Evolutionary conservation across 1,284 basidiomycete genomes (phyloP), one percentile per base, ranked within the genome.

Genomic region (Anthracocystis setariae): DNA sequence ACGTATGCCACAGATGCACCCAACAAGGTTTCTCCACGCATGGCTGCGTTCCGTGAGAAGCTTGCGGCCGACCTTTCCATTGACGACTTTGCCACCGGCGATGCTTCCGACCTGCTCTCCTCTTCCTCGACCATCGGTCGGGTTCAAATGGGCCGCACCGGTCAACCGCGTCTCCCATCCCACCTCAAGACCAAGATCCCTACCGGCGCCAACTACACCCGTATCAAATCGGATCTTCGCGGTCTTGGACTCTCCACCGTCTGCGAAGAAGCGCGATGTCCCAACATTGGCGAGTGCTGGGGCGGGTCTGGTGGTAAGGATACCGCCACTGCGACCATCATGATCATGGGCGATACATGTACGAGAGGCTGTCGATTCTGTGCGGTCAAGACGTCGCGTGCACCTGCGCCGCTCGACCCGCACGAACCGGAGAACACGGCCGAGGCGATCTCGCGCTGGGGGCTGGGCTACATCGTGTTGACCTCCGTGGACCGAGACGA

Each of bases 281-380:
- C 96, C 1, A 99, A 99, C 81, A 98, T 98, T 59, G 96, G 95
- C 27, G 95, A 98, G 80, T 99, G 96, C 83, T 99, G 96, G 96
- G 94, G 96, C 48, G 94, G 94, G 2, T 81, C 81, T 7, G 89
- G 88, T 51, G 87, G 85, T n/a, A 89, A 89, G 20, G 89, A 89
- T 56, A 88, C 89, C 49, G 96, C 96, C 13, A 99, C 96, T 8
- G 81, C 81, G 0, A 82, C 81, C 1, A 99, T 99, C 84, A 98
- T 99, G 96, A 94, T 98, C 32, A 98, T 99, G 96, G 96, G 96
- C n/a, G 95, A 98, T 84, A 96, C 93, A 12, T 99, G 96, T 82
- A 99, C 96, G 15, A 89, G 96, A 79, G 96, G 93, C 0, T 99
- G 96, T 85, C 87, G 94, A 51, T 99, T 99, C 84, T 99, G 96